phyloP scores from a whole-genome alignment of 352 stramenopile genomes.

The Phytophthora sansomeana region DNA sequence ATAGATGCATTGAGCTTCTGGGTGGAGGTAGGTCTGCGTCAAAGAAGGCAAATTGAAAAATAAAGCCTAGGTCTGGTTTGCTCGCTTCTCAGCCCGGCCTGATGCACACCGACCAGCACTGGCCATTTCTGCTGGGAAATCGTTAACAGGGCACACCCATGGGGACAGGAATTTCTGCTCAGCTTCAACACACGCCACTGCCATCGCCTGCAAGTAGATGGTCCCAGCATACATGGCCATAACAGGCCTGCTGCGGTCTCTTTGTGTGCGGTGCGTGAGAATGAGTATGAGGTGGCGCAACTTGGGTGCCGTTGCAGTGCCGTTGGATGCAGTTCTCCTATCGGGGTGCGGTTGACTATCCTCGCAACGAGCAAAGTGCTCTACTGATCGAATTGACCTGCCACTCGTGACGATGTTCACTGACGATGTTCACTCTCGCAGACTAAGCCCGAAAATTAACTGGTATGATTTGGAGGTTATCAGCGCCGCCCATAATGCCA shows the following conservation, averaged over 20 bases:
- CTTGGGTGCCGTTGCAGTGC: not conserved
- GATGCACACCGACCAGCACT: not conserved
- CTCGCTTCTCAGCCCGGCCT: not conserved
- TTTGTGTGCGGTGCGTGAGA: slow-evolving; percentile 4
- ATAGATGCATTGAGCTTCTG: slow-evolving; percentile 11
- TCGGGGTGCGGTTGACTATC: not conserved
- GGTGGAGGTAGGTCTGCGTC: not conserved
- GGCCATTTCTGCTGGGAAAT: not conserved
- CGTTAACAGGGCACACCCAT: slow-evolving; percentile 1
- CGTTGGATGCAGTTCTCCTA: not conserved
- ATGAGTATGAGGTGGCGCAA: not conserved
- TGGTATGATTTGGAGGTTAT: slow-evolving; percentile 4
- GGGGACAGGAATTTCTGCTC: not conserved
- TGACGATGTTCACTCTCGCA: not conserved
- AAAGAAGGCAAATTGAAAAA: slow-evolving; percentile 1
- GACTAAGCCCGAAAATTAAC: not conserved
- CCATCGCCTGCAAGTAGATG: not conserved
- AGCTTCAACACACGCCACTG: not conserved
- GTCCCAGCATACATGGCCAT: not conserved
- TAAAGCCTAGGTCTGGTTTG: not conserved
- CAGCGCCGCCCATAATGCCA: not conserved
- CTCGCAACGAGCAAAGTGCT: not conserved
- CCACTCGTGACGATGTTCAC: not conserved
- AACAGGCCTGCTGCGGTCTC: not conserved
- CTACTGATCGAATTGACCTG: not conserved